Conservation (phyloP, 345 rosid species). For the Viola odorata region DNA sequence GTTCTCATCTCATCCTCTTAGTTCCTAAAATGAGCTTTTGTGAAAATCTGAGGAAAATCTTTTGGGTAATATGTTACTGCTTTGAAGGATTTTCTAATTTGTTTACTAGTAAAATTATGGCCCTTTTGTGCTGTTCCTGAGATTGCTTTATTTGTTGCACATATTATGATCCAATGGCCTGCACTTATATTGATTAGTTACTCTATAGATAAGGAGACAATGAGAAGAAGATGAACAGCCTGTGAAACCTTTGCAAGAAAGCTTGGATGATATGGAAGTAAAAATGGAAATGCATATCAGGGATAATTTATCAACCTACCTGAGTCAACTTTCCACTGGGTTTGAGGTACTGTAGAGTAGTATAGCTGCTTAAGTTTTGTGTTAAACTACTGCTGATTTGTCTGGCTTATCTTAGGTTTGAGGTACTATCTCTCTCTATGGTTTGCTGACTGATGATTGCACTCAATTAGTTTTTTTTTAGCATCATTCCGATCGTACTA, state of each 20-base stretch:
- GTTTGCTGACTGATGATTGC: not conserved
- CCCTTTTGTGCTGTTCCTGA: too few relatives aligned
- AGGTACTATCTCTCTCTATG: not conserved
- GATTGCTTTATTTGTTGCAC: not conserved
- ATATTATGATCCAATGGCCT: slow-evolving; percentile 10
- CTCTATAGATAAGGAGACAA: slow-evolving; percentile 44
- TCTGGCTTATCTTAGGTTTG: not conserved
- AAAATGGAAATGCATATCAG: slow-evolving; percentile 32
- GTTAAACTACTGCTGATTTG: not conserved
- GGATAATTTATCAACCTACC: slow-evolving; percentile 11
- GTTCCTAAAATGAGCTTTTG: not conserved
- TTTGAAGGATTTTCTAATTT: too few relatives aligned
- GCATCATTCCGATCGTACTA: too few relatives aligned
- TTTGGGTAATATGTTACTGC: too few relatives aligned
- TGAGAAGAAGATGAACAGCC: slow-evolving; percentile 90
- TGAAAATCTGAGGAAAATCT: not conserved
- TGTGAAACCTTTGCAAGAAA: slow-evolving; percentile 85
- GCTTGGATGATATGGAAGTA: slow-evolving; percentile 45
- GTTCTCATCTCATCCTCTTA: not conserved
- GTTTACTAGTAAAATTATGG: too few relatives aligned
- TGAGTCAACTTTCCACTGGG: slow-evolving; percentile 55
- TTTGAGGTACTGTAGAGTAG: slow-evolving; percentile 50
- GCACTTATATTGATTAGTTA: slow-evolving; percentile 19
- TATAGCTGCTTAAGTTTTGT: slow-evolving; percentile 4
- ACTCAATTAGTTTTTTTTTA: too few relatives aligned